These are phyloP conservation scores for Priceomyces fermenticarens DNA, from an alignment of 805 yeast genomes.

Conservation along the genomic window DNA sequence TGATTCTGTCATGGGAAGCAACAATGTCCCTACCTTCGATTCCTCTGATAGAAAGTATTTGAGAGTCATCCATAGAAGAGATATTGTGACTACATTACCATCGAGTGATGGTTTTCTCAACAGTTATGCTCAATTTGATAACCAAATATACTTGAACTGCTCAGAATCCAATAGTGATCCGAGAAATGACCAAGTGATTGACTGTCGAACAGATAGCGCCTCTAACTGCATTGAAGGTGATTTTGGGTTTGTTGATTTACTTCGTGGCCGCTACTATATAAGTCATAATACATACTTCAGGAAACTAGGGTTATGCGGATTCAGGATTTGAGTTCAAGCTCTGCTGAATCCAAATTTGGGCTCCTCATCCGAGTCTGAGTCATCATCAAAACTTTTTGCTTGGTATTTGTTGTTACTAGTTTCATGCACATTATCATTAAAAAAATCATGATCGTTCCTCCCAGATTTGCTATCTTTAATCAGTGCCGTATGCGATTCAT, in stretches of 20 bases:
- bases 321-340: conserved; percentile 5
- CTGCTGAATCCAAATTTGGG: conserved; percentile 33
- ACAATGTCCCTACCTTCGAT: conserved; percentile 14
- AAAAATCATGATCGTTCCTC: neutral
- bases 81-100: conserved; percentile 29
- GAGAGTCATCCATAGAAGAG: conserved; percentile 24
- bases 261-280: conserved; percentile 20
- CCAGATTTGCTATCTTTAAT: too few relatives aligned
- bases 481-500: conserved; percentile 1
- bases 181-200: conserved; percentile 24
- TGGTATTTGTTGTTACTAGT: neutral
- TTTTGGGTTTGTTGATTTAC: conserved; percentile 12
- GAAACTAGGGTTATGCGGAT: conserved; percentile 32
- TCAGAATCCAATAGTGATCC: conserved; percentile 25
- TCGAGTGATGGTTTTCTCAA: conserved; percentile 14
- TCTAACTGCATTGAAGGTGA: conserved; percentile 29
- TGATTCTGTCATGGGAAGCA: conserved; percentile 31
- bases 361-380: conserved; percentile 28
- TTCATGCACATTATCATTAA: neutral
- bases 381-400: conserved; percentile 14
- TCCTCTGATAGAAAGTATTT: conserved; percentile 18
- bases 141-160: conserved; percentile 36
- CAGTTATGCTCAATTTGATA: conserved; percentile 30
- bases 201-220: conserved; percentile 28
- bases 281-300: conserved; percentile 39